Base-by-base conservation (phyloP, 345 rosid species). In the Balakata baccata region DNA sequence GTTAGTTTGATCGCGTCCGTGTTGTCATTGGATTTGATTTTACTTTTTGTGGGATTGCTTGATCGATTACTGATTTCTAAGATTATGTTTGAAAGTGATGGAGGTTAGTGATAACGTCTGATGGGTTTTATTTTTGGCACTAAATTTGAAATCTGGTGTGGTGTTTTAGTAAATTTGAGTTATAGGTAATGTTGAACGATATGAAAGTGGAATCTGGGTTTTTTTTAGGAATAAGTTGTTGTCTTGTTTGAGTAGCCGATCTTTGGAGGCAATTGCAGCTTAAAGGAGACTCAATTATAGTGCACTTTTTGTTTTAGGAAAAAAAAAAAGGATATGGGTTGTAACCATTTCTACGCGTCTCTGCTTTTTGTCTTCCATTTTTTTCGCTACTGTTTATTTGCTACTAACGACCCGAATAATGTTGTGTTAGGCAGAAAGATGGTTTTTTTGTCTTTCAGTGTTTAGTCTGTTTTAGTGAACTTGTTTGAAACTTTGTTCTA, bases 161-260 rank as follows among this genome's bases (percentile, higher is more conserved):
- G 18, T 74, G 54, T 74, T 17, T 20, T 69, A 17, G 70, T 56
- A 13, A 43, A 67, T 39, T 58, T 64, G 76, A 70, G 80, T 71
- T 39, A n/a, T 11, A 29, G 22, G 71, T 37, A 66, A 74, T 71
- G 68, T 53, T 46, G 53, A 73, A 73, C 43, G 54, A 51, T 45
- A 59, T 49, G 78, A 57, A 29, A 29, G 34, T 29, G 34, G 34
- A 45, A 37, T 57, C 22, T 39, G 20, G 20, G 45, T 81, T 74
- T 62, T 73, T 73, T 51, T 76, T 43, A 70, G 73, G 75, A 79
- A 63, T 65, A 79, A 83, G 81, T 70, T 78, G 68, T 72, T 75
- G 59, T 76, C 59, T 50, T 22, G 64, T 68, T 50, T 74, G 72
- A 84, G 72, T 70, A 63, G 78, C 76, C 13, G 75, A 29, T 29